These are phyloP conservation scores for Papiliotrema flavescens DNA, from an alignment of 1,284 basidiomycete species.

Conservation along the genomic window DNA sequence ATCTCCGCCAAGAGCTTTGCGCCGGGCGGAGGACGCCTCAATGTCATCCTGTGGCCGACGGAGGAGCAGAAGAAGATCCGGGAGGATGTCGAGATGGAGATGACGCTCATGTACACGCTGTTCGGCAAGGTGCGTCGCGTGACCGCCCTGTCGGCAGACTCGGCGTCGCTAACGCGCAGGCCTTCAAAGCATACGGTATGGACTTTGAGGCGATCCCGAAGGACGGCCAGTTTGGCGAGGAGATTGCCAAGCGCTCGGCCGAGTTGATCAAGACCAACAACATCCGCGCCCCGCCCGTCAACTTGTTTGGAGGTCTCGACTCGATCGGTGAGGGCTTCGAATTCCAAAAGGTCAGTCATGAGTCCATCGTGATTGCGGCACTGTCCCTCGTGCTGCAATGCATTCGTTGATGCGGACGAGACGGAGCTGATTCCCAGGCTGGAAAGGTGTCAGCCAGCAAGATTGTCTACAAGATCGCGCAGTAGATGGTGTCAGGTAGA, in stretches of 20 bases:
- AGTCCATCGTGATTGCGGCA: too few species aligned
- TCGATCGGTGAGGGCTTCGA: constrained; percentile 11
- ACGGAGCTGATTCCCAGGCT: constrained; percentile 12
- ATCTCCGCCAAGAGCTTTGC: constrained; percentile 10
- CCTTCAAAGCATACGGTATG: neutral
- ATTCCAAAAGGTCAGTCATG: constrained; percentile 11
- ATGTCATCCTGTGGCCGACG: constrained; percentile 8
- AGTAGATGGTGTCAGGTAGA: neutral
- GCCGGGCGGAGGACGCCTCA: constrained; percentile 11
- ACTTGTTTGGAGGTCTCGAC: constrained; percentile 18
- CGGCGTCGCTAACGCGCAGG: neutral
- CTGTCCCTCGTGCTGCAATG: too few species aligned
- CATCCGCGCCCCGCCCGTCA: constrained; percentile 24
- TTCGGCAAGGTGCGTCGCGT: constrained; percentile 5
- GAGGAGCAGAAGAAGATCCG: constrained; percentile 4
- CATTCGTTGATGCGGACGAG: too few species aligned
- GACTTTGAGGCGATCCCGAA: neutral
- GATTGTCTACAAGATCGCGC: constrained; percentile 29
- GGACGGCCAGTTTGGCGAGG: neutral
- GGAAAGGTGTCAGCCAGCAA: constrained; percentile 29
- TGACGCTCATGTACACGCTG: constrained; percentile 10
- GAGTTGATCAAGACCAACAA: constrained; percentile 19
- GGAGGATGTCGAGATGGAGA: constrained; percentile 7
- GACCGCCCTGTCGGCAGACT: neutral
- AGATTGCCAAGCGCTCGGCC: neutral